A percentile compares a stretch with the other conserved stretches of the same genome.
phyloP scores from a whole-genome alignment of 2,329 filamentous ascomycete genomes.

The Pleomassaria siparia region DNA sequence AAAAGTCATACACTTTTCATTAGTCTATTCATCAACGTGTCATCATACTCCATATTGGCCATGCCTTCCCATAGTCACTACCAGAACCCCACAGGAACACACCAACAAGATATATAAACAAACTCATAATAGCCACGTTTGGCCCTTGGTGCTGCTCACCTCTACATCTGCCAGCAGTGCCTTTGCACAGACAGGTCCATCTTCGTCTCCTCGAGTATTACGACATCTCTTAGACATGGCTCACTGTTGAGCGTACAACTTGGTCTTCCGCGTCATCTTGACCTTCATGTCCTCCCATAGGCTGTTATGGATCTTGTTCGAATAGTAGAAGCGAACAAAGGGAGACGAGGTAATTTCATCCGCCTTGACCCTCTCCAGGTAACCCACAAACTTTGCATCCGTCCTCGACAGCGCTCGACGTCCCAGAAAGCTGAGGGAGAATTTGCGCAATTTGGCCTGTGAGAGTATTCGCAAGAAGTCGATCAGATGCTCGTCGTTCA shows the following conservation, averaged over 20 bases:
- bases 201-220: too few relatives aligned
- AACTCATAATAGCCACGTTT: too few relatives aligned
- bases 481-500: constrained; percentile 51
- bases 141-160: too few relatives aligned
- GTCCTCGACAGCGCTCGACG: constrained; percentile 35
- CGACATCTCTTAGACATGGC: too few relatives aligned
- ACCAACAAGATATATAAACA: too few relatives aligned
- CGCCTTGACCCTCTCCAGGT: constrained; percentile 48
- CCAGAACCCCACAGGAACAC: not conserved
- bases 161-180: too few relatives aligned
- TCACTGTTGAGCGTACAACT: constrained; percentile 30
- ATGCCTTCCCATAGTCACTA: not conserved
- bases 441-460: constrained; percentile 44
- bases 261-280: constrained; percentile 40
- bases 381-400: constrained; percentile 49
- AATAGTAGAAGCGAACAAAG: constrained; percentile 19
- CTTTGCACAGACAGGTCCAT: too few relatives aligned
- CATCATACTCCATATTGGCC: not conserved
- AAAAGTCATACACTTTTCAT: too few relatives aligned
- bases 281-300: constrained; percentile 37
- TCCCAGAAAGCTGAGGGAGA: constrained; percentile 48
- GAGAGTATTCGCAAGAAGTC: constrained; percentile 49
- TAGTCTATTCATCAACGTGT: constrained; percentile 1
- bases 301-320: constrained; percentile 36
- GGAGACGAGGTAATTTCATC: constrained; percentile 40